phyloP scores from a whole-genome alignment of 345 rosid genomes.

The Diplotaxis tenuifolia region DNA sequence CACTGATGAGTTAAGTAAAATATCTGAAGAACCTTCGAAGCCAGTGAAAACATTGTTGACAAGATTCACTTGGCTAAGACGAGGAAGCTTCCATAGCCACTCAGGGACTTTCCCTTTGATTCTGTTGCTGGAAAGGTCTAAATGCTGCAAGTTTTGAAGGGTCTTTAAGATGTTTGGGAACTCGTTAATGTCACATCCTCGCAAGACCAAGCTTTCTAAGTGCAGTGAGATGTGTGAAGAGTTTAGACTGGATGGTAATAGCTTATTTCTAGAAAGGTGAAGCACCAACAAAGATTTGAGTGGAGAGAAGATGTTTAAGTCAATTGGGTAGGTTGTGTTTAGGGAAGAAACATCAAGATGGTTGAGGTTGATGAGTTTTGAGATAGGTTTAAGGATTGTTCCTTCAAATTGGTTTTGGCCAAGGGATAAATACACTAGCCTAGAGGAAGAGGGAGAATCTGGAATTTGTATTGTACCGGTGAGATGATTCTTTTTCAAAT shows the following conservation, averaged over 20 bases:
- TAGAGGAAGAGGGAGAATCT: neutral
- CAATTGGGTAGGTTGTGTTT: slow-evolving; percentile 9
- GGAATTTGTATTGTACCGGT: neutral
- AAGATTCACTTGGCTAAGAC: neutral
- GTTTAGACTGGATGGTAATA: neutral
- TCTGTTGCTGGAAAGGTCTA: neutral
- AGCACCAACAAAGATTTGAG: neutral
- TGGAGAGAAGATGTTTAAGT: slow-evolving; percentile 8
- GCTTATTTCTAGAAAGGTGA: neutral
- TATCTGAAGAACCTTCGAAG: neutral
- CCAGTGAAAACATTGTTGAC: neutral
- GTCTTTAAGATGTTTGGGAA: slow-evolving; percentile 9
- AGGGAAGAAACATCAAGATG: slow-evolving; percentile 10
- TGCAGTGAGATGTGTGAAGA: neutral
- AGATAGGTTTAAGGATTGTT: neutral
- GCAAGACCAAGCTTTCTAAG: neutral
- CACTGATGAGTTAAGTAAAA: neutral
- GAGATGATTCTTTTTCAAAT: neutral
- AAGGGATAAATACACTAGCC: neutral
- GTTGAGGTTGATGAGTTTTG: neutral
- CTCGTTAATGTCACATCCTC: neutral
- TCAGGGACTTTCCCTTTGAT: slow-evolving; percentile 1
- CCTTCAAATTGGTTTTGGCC: slow-evolving; percentile 1
- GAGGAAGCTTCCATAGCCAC: slow-evolving; percentile 17
- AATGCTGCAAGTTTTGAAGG: neutral